Conservation (phyloP, 1,284 basidiomycete species). For the Malassezia sp. region DNA sequence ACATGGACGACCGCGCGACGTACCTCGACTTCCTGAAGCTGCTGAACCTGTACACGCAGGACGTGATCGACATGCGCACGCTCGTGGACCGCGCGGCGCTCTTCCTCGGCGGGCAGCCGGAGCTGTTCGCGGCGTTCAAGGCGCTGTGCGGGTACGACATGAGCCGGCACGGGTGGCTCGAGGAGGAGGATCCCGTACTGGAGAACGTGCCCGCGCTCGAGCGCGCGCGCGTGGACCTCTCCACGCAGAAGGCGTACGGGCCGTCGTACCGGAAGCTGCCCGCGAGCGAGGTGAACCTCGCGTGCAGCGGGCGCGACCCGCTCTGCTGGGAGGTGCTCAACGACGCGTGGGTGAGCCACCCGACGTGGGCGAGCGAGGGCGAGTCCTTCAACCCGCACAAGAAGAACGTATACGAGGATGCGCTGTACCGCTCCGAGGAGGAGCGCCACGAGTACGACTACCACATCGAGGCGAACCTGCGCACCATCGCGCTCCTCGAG, state of each 20-base stretch:
- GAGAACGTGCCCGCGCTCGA: conserved; percentile 48
- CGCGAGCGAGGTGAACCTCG: conserved; percentile 69
- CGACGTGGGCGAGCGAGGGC: conserved; percentile 90
- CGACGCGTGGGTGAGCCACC: conserved; percentile 64
- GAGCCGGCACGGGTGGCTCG: conserved; percentile 55
- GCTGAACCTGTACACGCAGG: conserved; percentile 87
- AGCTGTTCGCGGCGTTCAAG: conserved; percentile 76
- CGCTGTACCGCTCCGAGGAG: conserved; percentile 90
- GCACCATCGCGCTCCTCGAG: conserved; percentile 85
- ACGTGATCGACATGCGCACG: conserved; percentile 70
- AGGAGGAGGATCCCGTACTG: conserved; percentile 48
- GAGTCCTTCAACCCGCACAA: conserved; percentile 88
- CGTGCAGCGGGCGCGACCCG: conserved; percentile 87
- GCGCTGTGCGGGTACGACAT: conserved; percentile 66
- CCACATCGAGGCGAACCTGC: conserved; percentile 78
- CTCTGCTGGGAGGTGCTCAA: conserved; percentile 90
- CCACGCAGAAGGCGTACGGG: conserved; percentile 52
- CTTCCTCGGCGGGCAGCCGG: conserved; percentile 66
- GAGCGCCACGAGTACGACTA: conserved; percentile 98
- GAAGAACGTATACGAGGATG: conserved; percentile 94
- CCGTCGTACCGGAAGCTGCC: conserved; percentile 88
- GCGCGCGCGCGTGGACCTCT: conserved; percentile 43
- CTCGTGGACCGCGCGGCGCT: conserved; percentile 75
- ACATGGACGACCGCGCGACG: conserved; percentile 68
- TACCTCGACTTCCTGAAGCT: conserved; percentile 95